Evolutionary conservation across 495 filamentous ascomycete genomes (phyloP), one percentile per base, ranked within the genome.

Genomic region (Sabuloglossum arenarium): DNA sequence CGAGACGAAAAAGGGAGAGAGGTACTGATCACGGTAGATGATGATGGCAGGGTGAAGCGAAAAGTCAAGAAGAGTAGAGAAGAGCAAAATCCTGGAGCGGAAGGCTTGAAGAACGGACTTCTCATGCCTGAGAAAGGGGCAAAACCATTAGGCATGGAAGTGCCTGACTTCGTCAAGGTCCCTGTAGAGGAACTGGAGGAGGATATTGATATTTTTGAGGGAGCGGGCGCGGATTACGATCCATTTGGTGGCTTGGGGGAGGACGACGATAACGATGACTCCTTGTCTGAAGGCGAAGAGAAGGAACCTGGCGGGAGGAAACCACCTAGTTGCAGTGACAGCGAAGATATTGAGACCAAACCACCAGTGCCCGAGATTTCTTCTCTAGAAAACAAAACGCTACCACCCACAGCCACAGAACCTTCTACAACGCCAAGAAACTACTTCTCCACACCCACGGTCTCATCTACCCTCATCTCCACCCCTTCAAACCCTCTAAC

Each of bases 11-110:
- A 79, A 56, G 82, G 88, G 5, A 71, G 86, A 51, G 86, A 96
- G 64, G 79, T 96, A 3, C 72, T 96, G 55, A 81, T 94, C 57
- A 84, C 88, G 16, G 78, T 86, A 8, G 88, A 94, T 64, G 83
- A 85, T 46, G 76, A 95, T 59, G 93, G 91, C 9, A 83, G 88
- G 47, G 84, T 85, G 58, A 91, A 93, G 66, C 76, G 86, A 59
- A 97, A 94, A 67, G 76, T 90, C 19, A 72, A 76, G 61, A 82
- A 75, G 64, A 62, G 66, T 30, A 72, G 72, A 55, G 1, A n/a
- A 46, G 54, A 23, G 32, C 6, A 47, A 47, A 68, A 25, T 59
- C 67, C 25, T 67, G 71, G 30, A 57, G 43, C n/a, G 1, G 60
- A 65, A 32, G 63, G 73, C 47, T 71, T 67, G 59, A 68, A 62